Evolutionary conservation across 2,329 filamentous ascomycete species (phyloP), one percentile per base, ranked within the genome.

Genomic region (Verruconis gallopava): DNA sequence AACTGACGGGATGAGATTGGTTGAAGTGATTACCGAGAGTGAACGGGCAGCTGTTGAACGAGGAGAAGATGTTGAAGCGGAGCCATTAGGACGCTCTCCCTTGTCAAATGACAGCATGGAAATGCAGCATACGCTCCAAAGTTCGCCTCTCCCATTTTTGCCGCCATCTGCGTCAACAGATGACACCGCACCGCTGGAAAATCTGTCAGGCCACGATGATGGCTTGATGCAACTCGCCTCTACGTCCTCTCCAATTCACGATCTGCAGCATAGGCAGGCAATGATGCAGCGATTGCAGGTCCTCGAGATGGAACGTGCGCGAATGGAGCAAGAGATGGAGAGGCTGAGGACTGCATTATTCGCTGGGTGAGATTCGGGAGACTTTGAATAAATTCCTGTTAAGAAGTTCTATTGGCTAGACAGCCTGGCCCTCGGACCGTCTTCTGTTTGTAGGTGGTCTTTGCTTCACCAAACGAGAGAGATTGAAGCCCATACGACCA

Each of bases 301-400:
- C n/a, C 14, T 43, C 2, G 34, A 43, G 21, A 25, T 25, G 3
- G 34, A 43, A 22, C 34, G 21, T 21, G 19, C 17, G 34, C 25
- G 35, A 33, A 43, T 43, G 41, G 36, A 43, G 1, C 38, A 41
- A 13, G 38, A 41, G 21, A 35, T 42, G 40, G 33, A 42, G 21
- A 40, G 25, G 25, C 14, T 40, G 25, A 28, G 38, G 25, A 40
- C 11, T 21, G 38, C 38, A 13, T 21, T 40, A 13, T 17, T 32
- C n/a, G 32, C 25, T n/a, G 38, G 17, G 11, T 40, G 38, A 40
- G 22, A 30, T 30, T 30, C n/a, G 25, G 25, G 6, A n/a, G 25
- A 9, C 25, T 9, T n/a, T 30, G 9, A 30, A n/a, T 9, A n/a
- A 30, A 30, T 30, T 9, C 9, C 25, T 9, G 25, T 30, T 30